Evolutionary conservation across 164 flowering plant genomes (phyloP).

Genomic region (Echeveria elegans): DNA sequence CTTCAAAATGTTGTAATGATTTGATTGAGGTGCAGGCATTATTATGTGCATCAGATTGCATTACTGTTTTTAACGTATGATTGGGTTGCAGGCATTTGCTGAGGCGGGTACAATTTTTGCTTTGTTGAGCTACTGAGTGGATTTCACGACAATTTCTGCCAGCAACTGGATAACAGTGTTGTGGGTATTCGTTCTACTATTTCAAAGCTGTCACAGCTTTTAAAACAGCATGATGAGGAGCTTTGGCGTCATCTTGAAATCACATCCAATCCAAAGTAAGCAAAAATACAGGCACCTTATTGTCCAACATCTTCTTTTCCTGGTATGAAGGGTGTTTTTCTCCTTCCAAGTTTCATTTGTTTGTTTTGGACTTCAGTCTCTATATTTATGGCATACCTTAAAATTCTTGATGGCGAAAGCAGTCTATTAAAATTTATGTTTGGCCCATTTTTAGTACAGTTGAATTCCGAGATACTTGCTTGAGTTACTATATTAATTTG

Average conservation of each 20-base stretch:
- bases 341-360: not conserved
- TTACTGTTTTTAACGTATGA: no score
- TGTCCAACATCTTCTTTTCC: not conserved
- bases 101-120: conserved; percentile 97
- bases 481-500: not conserved
- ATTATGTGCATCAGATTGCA: no score
- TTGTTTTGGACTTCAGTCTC: not conserved
- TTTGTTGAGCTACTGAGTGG: conserved; percentile 92
- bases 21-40: conserved; percentile 1
- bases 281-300: not conserved
- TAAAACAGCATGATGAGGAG: conserved; percentile 96
- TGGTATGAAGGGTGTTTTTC: not conserved
- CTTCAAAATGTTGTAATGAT: not conserved
- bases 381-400: not conserved
- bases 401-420: no score
- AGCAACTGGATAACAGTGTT: conserved; percentile 95
- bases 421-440: no score
- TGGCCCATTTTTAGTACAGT: not conserved
- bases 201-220: conserved; percentile 61
- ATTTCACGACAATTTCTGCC: conserved; percentile 86
- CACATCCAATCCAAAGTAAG: conserved; percentile 89
- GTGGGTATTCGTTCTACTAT: conserved; percentile 95
- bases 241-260: conserved; percentile 99
- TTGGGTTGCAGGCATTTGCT: conserved; percentile 57
- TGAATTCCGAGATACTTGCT: not conserved